Conservation (phyloP, 192 early-diverging fungal species). For the Coemansia sp. region DNA sequence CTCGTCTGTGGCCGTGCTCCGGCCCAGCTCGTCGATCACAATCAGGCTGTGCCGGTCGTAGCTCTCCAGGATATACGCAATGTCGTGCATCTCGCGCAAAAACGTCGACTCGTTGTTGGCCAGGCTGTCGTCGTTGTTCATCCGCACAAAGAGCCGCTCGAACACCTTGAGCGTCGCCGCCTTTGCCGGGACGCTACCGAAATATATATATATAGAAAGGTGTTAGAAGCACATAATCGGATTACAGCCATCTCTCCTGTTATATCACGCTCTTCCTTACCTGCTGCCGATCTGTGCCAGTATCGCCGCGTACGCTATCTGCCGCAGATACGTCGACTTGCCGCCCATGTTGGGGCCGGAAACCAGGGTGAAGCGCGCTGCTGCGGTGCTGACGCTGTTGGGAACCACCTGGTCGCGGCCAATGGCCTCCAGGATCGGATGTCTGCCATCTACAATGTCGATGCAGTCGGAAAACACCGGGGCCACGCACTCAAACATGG, state of each 20-base stretch:
- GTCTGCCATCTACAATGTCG: conserved; percentile 72
- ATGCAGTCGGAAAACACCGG: conserved; percentile 81
- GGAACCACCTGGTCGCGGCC: conserved; percentile 59
- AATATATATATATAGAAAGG: neutral
- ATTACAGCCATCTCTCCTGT: neutral
- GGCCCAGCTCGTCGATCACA: conserved; percentile 90
- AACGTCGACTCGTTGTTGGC: conserved; percentile 73
- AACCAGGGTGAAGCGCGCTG: conserved; percentile 71
- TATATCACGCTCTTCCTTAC: conserved; percentile 39
- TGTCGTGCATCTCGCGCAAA: conserved; percentile 86
- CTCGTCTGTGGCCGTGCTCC: conserved; percentile 59
- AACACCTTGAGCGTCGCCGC: conserved; percentile 73
- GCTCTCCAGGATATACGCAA: conserved; percentile 77
- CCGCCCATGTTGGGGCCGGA: conserved; percentile 94
- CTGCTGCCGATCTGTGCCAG: conserved; percentile 87
- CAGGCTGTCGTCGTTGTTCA: conserved; percentile 70
- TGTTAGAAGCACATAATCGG: neutral
- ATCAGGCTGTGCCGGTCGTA: conserved; percentile 71
- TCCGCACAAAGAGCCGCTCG: conserved; percentile 74
- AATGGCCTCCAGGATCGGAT: conserved; percentile 71
- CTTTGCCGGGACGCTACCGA: conserved; percentile 73
- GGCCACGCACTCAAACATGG: conserved; percentile 57
- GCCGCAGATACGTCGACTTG: conserved; percentile 83
- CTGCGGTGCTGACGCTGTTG: conserved; percentile 69
- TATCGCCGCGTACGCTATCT: conserved; percentile 73